Base-by-base conservation (phyloP, 805 yeast species). In the Candida jianshihensis region DNA sequence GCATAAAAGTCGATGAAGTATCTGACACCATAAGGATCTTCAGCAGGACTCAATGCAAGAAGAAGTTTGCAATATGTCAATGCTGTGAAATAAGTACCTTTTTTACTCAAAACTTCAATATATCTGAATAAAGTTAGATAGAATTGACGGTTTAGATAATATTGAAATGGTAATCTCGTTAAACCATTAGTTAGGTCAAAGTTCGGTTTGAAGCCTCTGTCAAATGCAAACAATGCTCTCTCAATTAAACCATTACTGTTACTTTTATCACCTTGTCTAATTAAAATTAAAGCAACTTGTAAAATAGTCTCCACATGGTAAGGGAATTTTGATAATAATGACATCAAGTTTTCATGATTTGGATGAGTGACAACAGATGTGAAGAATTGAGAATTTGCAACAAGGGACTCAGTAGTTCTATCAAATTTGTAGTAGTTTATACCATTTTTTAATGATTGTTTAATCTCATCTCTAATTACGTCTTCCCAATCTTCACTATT, bases 21-120 rank as follows among this genome's bases (percentile, higher is more conserved):
- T 43, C 95, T 69, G 11, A 81, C 87, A 17, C 95, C 95, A 35
- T 80, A 63, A 2, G 95, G 95, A 61, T 88, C 96, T 38, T 81
- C 84, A 2, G 77, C 69, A 1, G 95, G 95, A 25, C 75, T 66
- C 21, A 88, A 60, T 2, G 88, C 73, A 43, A 83, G 63, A 33
- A 87, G 62, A 6, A 80, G 64, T 53, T 84, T 86, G 48, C 83
- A 73, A 63, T 80, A 87, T 29, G 76, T 74, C 30, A 84, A 69
- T 1, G 95, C 95, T 0, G 96, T 87, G 39, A 61, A 70, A 50
- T 73, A 77, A 2, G 90, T 83, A 4, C 94, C 84, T 49, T 85
- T 73, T 48, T 82, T 87, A 2, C 87, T 82, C 28, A 88, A 61
- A 2, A 75, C 75, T 11, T 71, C 68, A 38, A 87, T 75, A 50